A percentile compares a stretch with the other conserved stretches of the same genome.
phyloP scores from a whole-genome alignment of 2,329 filamentous ascomycete species.

The Colletotrichum phormii region DNA sequence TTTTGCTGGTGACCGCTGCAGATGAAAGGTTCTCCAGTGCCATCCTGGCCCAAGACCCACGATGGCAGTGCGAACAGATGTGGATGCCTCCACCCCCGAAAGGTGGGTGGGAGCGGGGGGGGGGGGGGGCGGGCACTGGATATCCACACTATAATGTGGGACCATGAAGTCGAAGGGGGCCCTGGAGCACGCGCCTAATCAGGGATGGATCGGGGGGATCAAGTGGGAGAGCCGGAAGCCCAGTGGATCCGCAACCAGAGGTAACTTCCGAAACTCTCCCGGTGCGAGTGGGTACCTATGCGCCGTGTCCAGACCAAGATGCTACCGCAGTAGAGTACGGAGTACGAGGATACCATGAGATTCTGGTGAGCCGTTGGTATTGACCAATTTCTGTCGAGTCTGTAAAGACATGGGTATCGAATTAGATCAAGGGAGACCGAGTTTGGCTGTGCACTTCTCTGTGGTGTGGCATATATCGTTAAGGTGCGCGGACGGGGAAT shows the following conservation, averaged over 20 bases:
- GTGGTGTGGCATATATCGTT: neutral
- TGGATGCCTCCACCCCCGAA: neutral
- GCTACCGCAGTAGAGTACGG: no score
- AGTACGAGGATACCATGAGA: neutral
- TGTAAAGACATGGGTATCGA: neutral
- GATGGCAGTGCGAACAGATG: slow-evolving; percentile 30
- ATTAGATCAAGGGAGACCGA: neutral
- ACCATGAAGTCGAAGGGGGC: neutral
- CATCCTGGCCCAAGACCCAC: slow-evolving; percentile 24
- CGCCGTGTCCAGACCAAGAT: neutral
- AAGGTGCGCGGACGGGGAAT: neutral
- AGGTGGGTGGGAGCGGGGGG: slow-evolving; percentile 10
- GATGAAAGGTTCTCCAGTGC: slow-evolving; percentile 13
- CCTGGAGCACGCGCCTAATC: slow-evolving; percentile 9
- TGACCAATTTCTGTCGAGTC: neutral
- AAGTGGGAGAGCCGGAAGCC: slow-evolving; percentile 18
- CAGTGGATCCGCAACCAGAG: slow-evolving; percentile 2
- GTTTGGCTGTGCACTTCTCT: neutral
- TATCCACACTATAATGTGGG: neutral
- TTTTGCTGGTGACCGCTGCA: neutral
- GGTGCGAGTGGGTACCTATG: slow-evolving; percentile 3
- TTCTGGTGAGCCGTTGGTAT: slow-evolving; percentile 6
- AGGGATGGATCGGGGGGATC: slow-evolving; percentile 25
- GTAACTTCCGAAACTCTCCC: slow-evolving; percentile 26
- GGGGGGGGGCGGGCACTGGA: no score